Evolutionary conservation across 2,329 filamentous ascomycete species (phyloP), one percentile per base, ranked within the genome.

Genomic region (Colletotrichum liaoningense): DNA sequence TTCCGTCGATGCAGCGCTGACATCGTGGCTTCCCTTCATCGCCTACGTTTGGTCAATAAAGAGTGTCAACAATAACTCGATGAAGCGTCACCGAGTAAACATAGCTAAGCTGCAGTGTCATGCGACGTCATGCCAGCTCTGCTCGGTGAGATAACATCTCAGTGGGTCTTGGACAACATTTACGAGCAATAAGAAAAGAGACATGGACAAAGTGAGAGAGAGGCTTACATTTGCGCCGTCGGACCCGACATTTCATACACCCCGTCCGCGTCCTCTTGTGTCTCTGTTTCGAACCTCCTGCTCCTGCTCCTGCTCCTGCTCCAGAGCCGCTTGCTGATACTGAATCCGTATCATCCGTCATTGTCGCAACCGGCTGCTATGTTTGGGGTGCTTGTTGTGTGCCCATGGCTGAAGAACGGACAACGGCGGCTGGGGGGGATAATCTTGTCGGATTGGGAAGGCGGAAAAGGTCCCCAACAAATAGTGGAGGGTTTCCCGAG

Each of bases 1-100:
- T 83, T 42, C 86, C 84, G 1, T 82, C 80, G 19, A 83, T 77
- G 71, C 88, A 89, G 74, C 87, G 85, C 56, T 82, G 83, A 56
- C 88, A 89, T 3, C 78, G 78, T 4, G 87, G 88, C 75, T 87
- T 88, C 16, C 79, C 79, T 78, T 89, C 87, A 71, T 89, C 87
- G 72, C 88, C 86, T 88, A 69, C 24, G n/a, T 11, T 24, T 33
- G n/a, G 26, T 28, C 14, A 16, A 38, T 7, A 26, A 62, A 24
- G 2, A 6, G 24, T 5, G 16, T 58, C 5, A 12, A 33, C n/a
- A n/a, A 26, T 68, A 28, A 68, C 64, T 14, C 58, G 42, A 8
- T 24, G 28, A 35, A 19, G n/a, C 24, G 22, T 46, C 38, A 58
- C 52, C 60, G 42, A 63, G 54, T 58, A n/a, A 28, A 6, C 33